Conservation (phyloP, 371 early-diverging fungal species). For the Mortierella sp. region DNA sequence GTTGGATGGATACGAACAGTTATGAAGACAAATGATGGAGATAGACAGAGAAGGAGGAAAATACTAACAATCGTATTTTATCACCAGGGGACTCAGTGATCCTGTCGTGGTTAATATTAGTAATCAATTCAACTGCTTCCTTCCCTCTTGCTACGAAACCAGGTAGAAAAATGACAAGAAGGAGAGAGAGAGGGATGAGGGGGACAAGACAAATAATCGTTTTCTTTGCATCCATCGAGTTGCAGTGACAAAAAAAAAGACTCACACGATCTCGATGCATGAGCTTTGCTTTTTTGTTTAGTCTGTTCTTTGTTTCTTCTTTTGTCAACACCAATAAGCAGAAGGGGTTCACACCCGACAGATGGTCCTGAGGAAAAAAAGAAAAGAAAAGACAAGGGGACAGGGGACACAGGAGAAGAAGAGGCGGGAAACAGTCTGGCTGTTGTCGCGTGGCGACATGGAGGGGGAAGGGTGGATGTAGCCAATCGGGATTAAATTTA, state of each 20-base stretch:
- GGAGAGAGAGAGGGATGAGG: not conserved
- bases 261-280: not conserved
- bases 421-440: not conserved
- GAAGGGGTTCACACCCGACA: not conserved
- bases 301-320: too few species aligned
- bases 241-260: too few species aligned
- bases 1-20: too few species aligned
- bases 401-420: not conserved
- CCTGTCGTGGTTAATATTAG: too few species aligned
- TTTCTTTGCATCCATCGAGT: too few species aligned
- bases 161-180: not conserved
- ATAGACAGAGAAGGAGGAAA: too few species aligned
- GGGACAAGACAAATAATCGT: not conserved
- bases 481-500: not conserved
- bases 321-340: not conserved
- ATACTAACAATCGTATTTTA: too few species aligned
- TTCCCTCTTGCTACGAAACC: too few species aligned
- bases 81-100: too few species aligned
- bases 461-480: not conserved
- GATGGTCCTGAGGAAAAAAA: not conserved
- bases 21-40: too few species aligned
- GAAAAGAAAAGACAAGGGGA: not conserved
- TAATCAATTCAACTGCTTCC: too few species aligned
- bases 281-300: not conserved
- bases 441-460: not conserved